These are phyloP conservation scores for Tolypocladium cylindrosporum DNA, from an alignment of 2,329 filamentous ascomycete genomes.

Conservation along the genomic window DNA sequence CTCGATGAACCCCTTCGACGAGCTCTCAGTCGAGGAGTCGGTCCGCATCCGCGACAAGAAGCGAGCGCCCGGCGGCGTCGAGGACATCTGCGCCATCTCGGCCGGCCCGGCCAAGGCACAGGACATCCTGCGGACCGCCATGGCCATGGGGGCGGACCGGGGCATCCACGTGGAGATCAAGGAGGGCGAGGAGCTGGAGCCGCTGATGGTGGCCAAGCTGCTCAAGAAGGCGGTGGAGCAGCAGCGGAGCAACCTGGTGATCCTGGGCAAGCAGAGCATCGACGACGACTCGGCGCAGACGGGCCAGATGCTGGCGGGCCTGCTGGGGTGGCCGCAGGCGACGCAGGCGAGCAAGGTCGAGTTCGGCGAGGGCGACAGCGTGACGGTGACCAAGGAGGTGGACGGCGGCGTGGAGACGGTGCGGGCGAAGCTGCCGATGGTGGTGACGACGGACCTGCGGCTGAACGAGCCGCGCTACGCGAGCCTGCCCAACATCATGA, in stretches of 20 bases:
- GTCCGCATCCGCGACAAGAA: slow-evolving; percentile 89
- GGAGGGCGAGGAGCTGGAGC: slow-evolving; percentile 72
- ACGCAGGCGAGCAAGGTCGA: slow-evolving; percentile 83
- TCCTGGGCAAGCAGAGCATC: slow-evolving; percentile 96
- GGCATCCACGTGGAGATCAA: slow-evolving; percentile 76
- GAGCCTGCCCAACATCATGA: slow-evolving; percentile 97
- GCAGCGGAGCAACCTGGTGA: slow-evolving; percentile 83
- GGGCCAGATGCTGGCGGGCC: slow-evolving; percentile 91
- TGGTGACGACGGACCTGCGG: slow-evolving; percentile 89
- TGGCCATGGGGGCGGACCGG: slow-evolving; percentile 98
- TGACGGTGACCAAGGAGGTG: slow-evolving; percentile 82
- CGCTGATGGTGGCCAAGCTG: slow-evolving; percentile 85
- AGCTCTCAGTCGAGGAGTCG: slow-evolving; percentile 93
- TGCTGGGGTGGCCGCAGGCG: slow-evolving; percentile 88
- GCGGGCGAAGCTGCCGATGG: slow-evolving; percentile 73
- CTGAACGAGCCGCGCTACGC: slow-evolving; percentile 94
- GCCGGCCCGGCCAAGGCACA: slow-evolving; percentile 80
- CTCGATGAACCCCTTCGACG: slow-evolving; percentile 98
- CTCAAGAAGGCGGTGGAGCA: slow-evolving; percentile 68
- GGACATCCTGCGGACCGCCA: slow-evolving; percentile 86
- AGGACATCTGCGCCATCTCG: slow-evolving; percentile 84
- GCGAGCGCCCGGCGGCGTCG: slow-evolving; percentile 60
- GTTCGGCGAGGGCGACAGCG: slow-evolving; percentile 57
- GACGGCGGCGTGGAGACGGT: slow-evolving; percentile 93
- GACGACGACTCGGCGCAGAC: slow-evolving; percentile 95